Percentiles rank a stretch among this genome's conserved stretches.
These are phyloP conservation scores for Dalbergia cultrata DNA, from an alignment of 306 rosid genomes.

Conservation along the genomic window DNA sequence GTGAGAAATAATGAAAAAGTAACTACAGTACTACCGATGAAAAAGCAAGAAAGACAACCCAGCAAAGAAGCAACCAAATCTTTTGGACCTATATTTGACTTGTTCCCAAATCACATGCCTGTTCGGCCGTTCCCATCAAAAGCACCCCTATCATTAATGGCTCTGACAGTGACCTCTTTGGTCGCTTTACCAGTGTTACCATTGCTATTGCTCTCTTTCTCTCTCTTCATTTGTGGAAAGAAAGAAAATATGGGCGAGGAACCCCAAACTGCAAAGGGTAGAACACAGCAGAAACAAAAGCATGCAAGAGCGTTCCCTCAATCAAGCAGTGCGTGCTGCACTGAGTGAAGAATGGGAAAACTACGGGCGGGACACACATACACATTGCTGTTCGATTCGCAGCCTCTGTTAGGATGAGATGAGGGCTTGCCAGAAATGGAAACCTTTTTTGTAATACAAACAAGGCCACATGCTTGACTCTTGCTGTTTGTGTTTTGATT, in stretches of 20 bases:
- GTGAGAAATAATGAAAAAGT: no score
- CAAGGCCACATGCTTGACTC: background rate
- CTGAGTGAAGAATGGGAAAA: background rate
- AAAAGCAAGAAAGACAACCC: background rate
- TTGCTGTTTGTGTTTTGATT: background rate
- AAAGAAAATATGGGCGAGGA: no score
- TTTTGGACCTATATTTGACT: constrained; percentile 57
- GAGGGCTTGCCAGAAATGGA: constrained; percentile 37
- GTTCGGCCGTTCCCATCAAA: constrained; percentile 43
- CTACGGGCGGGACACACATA: background rate
- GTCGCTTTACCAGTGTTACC: constrained; percentile 24
- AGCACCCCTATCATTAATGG: constrained; percentile 56
- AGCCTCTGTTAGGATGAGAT: background rate
- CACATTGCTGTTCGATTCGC: background rate
- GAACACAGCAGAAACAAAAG: background rate
- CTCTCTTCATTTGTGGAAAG: background rate
- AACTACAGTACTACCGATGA: background rate
- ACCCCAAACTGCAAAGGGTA: no score
- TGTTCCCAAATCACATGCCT: constrained; percentile 50
- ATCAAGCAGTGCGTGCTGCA: background rate
- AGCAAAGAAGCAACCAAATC: constrained; percentile 46
- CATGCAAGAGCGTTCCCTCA: background rate
- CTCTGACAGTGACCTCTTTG: constrained; percentile 51
- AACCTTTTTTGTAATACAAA: constrained; percentile 24
- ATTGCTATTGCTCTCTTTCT: background rate